A percentile compares a stretch with the other conserved stretches of the same genome.
Conservation (phyloP, 805 yeast genomes). For the Starmerella khaoyaiensis region DNA sequence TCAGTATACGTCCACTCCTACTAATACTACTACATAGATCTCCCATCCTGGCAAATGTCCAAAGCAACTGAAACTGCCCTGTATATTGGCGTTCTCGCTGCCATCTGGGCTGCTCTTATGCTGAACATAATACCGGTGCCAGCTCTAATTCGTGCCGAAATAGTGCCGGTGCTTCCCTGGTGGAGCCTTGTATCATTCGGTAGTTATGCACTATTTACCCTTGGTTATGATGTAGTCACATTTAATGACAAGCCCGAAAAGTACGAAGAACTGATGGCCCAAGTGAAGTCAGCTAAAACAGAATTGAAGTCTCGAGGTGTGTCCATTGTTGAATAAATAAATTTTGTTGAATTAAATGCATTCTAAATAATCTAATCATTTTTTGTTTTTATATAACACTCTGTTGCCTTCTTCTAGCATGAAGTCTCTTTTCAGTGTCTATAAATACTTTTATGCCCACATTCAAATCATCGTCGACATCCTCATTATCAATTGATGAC, state of each 20-base stretch:
- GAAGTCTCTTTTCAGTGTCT: constrained; percentile 56
- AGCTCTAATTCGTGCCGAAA: constrained; percentile 36
- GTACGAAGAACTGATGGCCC: constrained; percentile 45
- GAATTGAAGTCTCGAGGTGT: constrained; percentile 46
- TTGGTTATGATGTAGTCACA: constrained; percentile 56
- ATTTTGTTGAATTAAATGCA: neutral
- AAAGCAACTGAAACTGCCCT: constrained; percentile 50
- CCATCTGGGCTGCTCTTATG: constrained; percentile 41
- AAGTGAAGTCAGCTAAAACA: constrained; percentile 50
- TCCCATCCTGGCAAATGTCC: constrained; percentile 35
- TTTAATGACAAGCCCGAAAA: constrained; percentile 61
- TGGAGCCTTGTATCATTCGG: constrained; percentile 62
- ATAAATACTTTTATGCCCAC: constrained; percentile 70
- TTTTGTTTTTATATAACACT: neutral
- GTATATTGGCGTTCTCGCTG: constrained; percentile 35
- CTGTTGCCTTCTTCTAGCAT: constrained; percentile 10
- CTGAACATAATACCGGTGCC: constrained; percentile 45
- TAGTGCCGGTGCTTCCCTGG: constrained; percentile 55
- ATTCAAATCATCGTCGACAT: constrained; percentile 45
- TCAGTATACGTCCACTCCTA: neutral
- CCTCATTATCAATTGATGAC: constrained; percentile 21
- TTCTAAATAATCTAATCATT: neutral
- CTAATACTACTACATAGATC: neutral
- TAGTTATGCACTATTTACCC: constrained; percentile 50
- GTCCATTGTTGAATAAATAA: constrained; percentile 2